A percentile compares a stretch with the other conserved stretches of the same genome.
Evolutionary conservation across 139 green algal genomes (phyloP).

Genomic region (Coelastrella sp.): DNA sequence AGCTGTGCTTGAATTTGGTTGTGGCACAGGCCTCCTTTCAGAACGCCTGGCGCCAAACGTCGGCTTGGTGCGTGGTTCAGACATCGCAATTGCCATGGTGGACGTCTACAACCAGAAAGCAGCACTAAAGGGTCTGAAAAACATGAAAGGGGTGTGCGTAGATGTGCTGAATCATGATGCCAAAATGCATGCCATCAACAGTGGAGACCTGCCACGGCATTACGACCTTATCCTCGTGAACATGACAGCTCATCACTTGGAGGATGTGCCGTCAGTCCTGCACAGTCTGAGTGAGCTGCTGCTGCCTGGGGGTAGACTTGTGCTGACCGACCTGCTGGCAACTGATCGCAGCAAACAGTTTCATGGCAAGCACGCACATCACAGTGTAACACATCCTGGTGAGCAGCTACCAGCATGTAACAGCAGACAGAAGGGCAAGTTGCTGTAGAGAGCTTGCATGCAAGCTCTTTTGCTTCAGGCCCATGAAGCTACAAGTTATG

Average conservation of each 20-base stretch:
- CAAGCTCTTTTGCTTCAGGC: background rate
- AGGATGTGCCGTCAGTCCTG: background rate
- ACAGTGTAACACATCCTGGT: constrained; percentile 8
- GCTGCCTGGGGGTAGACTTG: background rate
- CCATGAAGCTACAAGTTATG: background rate
- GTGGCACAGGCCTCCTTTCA: constrained; percentile 3
- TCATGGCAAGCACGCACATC: background rate
- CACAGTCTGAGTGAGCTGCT: background rate
- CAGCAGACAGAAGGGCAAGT: background rate
- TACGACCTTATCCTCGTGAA: background rate
- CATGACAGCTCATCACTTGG: constrained; percentile 20
- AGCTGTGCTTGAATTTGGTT: constrained; percentile 2
- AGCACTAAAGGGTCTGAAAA: background rate
- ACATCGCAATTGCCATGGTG: background rate
- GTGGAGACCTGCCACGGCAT: background rate
- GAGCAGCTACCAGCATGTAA: background rate
- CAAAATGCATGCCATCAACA: background rate
- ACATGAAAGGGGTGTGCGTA: background rate
- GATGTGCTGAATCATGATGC: background rate
- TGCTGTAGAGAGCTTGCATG: background rate
- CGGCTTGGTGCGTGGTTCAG: background rate
- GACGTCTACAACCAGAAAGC: constrained; percentile 17
- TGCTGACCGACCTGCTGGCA: constrained; percentile 2
- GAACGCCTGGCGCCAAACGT: background rate
- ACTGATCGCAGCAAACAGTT: background rate